Evolutionary conservation across 345 rosid genomes (phyloP).

Genomic region (Acer negundo): DNA sequence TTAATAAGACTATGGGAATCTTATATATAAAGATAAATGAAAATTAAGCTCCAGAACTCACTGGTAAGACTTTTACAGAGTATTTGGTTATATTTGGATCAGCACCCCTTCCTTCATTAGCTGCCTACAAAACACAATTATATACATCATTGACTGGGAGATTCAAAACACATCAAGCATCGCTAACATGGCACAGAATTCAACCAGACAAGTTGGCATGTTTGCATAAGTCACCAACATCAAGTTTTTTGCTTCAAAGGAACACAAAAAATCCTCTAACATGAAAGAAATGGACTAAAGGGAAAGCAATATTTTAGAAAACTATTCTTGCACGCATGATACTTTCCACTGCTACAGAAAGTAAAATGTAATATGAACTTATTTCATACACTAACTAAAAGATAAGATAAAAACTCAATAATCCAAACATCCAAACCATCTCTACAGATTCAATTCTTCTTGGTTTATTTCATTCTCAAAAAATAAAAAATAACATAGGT

Average conservation of each 20-base stretch:
- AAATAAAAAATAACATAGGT: background rate
- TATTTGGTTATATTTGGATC: slow-evolving; percentile 72
- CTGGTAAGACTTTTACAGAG: slow-evolving; percentile 85
- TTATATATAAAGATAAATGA: background rate
- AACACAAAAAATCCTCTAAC: background rate
- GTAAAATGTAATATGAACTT: background rate
- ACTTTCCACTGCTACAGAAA: background rate
- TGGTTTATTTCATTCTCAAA: background rate
- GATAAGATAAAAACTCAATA: background rate
- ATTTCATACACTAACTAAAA: background rate
- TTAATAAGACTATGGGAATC: background rate
- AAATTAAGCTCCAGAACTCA: slow-evolving; percentile 40
- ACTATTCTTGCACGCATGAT: background rate
- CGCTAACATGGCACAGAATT: background rate
- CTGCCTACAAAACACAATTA: slow-evolving; percentile 52
- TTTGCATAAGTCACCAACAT: background rate
- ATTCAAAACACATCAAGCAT: background rate
- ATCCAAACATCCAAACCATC: background rate
- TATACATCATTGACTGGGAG: slow-evolving; percentile 1
- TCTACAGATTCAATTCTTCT: background rate
- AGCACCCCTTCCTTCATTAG: slow-evolving; percentile 54
- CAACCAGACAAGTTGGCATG: background rate
- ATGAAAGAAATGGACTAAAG: background rate
- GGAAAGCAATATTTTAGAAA: slow-evolving; percentile 1
- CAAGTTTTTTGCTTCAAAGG: background rate